These are phyloP conservation scores for Epicoccum sorghinum DNA, from an alignment of 2,329 filamentous ascomycete species.

Conservation along the genomic window DNA sequence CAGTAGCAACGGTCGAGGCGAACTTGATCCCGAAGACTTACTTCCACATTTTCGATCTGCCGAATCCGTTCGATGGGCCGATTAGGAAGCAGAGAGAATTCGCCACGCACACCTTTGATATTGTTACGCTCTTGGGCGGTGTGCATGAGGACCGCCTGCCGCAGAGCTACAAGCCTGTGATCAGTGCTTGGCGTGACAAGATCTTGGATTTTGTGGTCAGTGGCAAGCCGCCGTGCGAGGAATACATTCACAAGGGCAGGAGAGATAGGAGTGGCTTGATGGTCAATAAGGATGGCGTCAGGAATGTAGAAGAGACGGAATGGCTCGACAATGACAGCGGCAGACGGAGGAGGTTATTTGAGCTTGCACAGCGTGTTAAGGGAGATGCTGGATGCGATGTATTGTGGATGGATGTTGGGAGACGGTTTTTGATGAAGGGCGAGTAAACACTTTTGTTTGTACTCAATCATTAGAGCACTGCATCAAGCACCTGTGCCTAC, in stretches of 20 bases:
- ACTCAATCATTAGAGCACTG: slow-evolving; percentile 3
- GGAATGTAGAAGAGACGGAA: slow-evolving; percentile 13
- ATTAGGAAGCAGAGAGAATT: slow-evolving; percentile 17
- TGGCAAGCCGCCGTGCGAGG: slow-evolving; percentile 16
- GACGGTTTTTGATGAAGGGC: slow-evolving; percentile 27
- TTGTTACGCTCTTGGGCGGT: slow-evolving; percentile 22
- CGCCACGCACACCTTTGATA: slow-evolving; percentile 28
- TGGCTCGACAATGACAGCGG: slow-evolving; percentile 16
- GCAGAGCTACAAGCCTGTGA: slow-evolving; percentile 9
- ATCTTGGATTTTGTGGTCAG: slow-evolving; percentile 20
- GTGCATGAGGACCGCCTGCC: slow-evolving; percentile 19
- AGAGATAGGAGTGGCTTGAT: slow-evolving; percentile 10
- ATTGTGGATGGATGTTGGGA: slow-evolving; percentile 23
- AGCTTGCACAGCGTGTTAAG: slow-evolving; percentile 16
- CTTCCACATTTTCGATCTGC: slow-evolving; percentile 26
- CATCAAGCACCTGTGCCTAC: neutral
- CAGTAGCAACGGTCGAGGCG: slow-evolving; percentile 10
- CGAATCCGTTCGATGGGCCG: slow-evolving; percentile 22
- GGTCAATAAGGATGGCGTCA: slow-evolving; percentile 14
- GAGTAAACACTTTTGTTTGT: slow-evolving; percentile 14
- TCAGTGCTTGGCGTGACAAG: slow-evolving; percentile 16
- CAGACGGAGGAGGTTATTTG: slow-evolving; percentile 17
- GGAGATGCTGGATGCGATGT: slow-evolving; percentile 19
- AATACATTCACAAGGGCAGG: slow-evolving; percentile 2
- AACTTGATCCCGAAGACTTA: slow-evolving; percentile 19